phyloP scores from a whole-genome alignment of 139 green algal genomes.

The Coccomyxa sp. region DNA sequence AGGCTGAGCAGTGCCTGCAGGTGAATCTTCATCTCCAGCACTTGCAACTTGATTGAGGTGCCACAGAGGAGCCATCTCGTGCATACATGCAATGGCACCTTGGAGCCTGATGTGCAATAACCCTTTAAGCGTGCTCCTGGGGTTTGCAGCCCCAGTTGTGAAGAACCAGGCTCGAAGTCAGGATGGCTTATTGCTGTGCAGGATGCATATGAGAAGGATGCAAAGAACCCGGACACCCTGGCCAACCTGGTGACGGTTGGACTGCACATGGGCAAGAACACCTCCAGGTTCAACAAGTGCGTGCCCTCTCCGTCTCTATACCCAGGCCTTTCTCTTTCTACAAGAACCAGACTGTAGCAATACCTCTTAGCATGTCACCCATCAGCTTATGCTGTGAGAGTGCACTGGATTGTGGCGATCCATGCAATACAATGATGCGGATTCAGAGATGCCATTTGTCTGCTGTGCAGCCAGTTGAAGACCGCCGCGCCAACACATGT shows the following conservation, averaged over 20 bases:
- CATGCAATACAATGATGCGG: background rate
- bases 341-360: background rate
- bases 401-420: background rate
- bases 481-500: conserved; percentile 59
- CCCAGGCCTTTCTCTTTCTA: background rate
- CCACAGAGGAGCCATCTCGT: no score
- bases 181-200: no score
- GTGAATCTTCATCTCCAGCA: no score
- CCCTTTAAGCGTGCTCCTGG: no score
- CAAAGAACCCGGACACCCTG: conserved; percentile 88
- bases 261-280: conserved; percentile 85
- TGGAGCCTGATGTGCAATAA: no score
- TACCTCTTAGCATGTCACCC: background rate
- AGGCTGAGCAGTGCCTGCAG: conserved; percentile 60
- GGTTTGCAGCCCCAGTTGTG: background rate
- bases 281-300: conserved; percentile 59
- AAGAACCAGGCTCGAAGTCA: background rate
- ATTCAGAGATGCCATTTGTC: background rate
- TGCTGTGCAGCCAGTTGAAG: conserved; percentile 56
- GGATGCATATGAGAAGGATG: conserved; percentile 84
- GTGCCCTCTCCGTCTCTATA: background rate
- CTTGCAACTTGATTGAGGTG: no score
- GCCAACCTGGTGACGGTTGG: conserved; percentile 82
- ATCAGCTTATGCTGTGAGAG: conserved; percentile 11
- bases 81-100: no score